Base-by-base conservation (phyloP, 176 grass and related monocot species). In the Puccinellia tenuiflora region DNA sequence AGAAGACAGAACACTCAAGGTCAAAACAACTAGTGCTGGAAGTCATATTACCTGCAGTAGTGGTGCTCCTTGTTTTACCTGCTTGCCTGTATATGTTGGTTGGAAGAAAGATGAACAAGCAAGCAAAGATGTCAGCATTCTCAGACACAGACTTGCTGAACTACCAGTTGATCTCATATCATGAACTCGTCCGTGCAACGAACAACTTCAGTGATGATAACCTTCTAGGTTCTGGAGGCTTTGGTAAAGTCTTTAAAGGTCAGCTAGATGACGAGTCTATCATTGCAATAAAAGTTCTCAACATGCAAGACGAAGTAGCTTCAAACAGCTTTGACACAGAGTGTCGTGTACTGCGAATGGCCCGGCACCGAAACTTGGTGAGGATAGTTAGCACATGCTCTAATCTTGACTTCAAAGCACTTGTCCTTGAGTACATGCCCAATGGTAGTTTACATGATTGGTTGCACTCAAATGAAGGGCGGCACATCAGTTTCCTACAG, bases 361-460 rank as follows among this genome's bases (percentile, higher is more conserved):
- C 68, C 14, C 25, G 54, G n/a, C 59, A 48, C 26, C 77, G 77
- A 18, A 79, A 79, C 59, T 42, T 79, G 77, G 25, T 79, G 17
- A 65, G 59, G 39, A 79, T 79, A 48, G 9, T 64, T n/a, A 79
- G 40, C 59, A 79, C 77, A 12, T 79, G 77, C 42, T 79, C 77
- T 8, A 65, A 79, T 15, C 38, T 65, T 30, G 77, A 79, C 26
- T 48, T 79, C 59, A 79, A 65, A 45, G 77, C 77, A 47, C 43
- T 79, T 61, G 40, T 79, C 13, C 59, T 79, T 4, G 57, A 62
- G 39, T 79, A 79, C 42, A 79, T 79, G 77, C 56, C 39, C 18
- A 79, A 65, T 16, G 77, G 77, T 7, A 79, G 77, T 20, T 47
- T 79, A 62, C 18, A 65, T n/a, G 60, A 33, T 31, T 33, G 59